phyloP scores from a whole-genome alignment of 345 rosid species.

The Hibiscus mutabilis region DNA sequence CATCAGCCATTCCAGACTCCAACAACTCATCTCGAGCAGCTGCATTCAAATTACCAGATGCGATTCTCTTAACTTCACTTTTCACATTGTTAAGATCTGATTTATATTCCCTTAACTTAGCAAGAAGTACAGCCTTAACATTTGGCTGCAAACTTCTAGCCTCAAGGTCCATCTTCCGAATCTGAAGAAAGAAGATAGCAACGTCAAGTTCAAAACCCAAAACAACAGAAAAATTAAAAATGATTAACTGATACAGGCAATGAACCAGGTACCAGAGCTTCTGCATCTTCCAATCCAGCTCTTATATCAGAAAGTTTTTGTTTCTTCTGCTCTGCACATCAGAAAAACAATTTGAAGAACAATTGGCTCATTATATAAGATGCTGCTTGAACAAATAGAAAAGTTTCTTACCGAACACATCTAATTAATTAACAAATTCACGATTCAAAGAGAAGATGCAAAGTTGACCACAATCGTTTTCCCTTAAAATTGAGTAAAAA shows the following conservation, averaged over 20 bases:
- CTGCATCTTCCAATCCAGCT: slow-evolving; percentile 67
- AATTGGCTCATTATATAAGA: neutral
- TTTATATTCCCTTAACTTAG: slow-evolving; percentile 76
- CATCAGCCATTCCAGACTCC: slow-evolving; percentile 76
- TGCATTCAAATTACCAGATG: slow-evolving; percentile 39
- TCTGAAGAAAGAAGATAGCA: slow-evolving; percentile 27
- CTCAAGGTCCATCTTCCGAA: slow-evolving; percentile 84
- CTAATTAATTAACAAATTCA: neutral
- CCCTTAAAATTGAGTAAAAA: no score
- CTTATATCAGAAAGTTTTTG: slow-evolving; percentile 68
- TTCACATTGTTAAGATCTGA: slow-evolving; percentile 82
- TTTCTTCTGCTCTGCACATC: slow-evolving; percentile 68
- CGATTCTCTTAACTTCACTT: slow-evolving; percentile 57
- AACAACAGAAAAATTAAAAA: neutral
- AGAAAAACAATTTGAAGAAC: neutral
- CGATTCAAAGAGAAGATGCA: neutral
- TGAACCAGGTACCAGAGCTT: slow-evolving; percentile 52
- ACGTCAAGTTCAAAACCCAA: slow-evolving; percentile 2
- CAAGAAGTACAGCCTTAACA: slow-evolving; percentile 61
- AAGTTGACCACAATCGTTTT: no score
- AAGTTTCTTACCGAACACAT: neutral
- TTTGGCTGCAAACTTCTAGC: slow-evolving; percentile 72
- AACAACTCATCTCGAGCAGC: slow-evolving; percentile 68
- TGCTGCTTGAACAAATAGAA: neutral
- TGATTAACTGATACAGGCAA: neutral